Evolutionary conservation across 257 asterid species (phyloP).

Genomic region (Przewalskia tangutica): DNA sequence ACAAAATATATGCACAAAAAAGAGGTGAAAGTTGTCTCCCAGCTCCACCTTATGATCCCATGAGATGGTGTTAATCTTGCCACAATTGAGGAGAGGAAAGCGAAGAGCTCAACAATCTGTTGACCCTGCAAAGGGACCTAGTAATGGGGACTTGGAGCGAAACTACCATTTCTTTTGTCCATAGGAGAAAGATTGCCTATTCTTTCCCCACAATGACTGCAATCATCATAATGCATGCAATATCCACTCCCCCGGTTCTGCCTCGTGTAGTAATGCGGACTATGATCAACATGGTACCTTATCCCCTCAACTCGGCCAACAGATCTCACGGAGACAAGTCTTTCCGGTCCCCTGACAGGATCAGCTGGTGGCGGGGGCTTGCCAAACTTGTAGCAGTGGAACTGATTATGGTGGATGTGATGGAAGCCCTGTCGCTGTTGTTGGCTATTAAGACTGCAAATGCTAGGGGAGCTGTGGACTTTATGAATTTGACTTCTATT

Average conservation of each 20-base stretch:
- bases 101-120: background rate
- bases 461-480: constrained; percentile 59
- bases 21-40: background rate
- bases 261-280: constrained; percentile 14
- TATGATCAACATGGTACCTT: constrained; percentile 35
- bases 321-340: constrained; percentile 26
- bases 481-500: constrained; percentile 29
- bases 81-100: background rate
- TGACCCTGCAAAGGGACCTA: background rate
- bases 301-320: constrained; percentile 34
- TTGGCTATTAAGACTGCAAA: constrained; percentile 27
- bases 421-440: constrained; percentile 10
- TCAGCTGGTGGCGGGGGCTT: constrained; percentile 27
- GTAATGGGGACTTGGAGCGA: background rate
- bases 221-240: background rate
- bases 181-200: background rate
- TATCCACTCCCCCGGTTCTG: constrained; percentile 32
- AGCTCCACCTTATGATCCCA: background rate
- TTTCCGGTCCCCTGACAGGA: constrained; percentile 15
- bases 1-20: background rate
- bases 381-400: constrained; percentile 9
- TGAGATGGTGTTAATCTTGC: background rate
- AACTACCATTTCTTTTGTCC: background rate
- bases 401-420: background rate
- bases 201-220: background rate